These are phyloP conservation scores for Gastroboletus turbinatus DNA, from an alignment of 1,284 basidiomycete species.

Conservation along the genomic window DNA sequence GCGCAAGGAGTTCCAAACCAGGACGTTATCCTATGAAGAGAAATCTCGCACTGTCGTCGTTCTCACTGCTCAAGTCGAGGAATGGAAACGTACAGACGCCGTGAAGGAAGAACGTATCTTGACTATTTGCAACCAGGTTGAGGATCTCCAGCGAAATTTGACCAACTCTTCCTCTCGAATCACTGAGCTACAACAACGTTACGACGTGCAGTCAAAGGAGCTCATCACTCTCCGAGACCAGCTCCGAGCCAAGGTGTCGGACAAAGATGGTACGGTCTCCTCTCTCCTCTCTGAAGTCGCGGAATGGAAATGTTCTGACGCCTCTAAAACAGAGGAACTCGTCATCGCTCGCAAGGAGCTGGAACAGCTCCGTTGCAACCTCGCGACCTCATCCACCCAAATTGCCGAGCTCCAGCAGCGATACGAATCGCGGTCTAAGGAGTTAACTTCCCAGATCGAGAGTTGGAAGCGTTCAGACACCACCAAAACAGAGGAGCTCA, in stretches of 20 bases:
- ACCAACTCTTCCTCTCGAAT: background rate
- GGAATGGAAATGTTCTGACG: background rate
- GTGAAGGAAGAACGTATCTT: background rate
- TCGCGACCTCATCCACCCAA: too few species aligned
- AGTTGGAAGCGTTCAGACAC: background rate
- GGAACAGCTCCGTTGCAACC: too few species aligned
- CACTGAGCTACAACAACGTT: background rate
- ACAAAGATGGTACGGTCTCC: background rate
- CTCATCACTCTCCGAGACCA: background rate
- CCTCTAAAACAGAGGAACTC: conserved; percentile 2
- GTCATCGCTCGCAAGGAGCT: too few species aligned
- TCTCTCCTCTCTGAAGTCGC: background rate
- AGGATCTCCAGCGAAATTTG: conserved; percentile 1
- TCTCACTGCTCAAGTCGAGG: background rate
- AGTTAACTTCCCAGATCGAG: background rate
- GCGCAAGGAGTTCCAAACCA: background rate
- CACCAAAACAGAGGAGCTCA: background rate
- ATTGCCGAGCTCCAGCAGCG: background rate
- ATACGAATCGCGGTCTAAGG: background rate
- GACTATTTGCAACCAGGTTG: background rate
- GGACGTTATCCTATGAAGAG: background rate
- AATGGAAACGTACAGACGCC: background rate
- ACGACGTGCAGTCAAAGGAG: background rate
- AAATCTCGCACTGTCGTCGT: background rate
- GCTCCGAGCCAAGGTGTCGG: background rate